Evolutionary conservation across 345 rosid genomes (phyloP).

Genomic region (Citrus glauca): DNA sequence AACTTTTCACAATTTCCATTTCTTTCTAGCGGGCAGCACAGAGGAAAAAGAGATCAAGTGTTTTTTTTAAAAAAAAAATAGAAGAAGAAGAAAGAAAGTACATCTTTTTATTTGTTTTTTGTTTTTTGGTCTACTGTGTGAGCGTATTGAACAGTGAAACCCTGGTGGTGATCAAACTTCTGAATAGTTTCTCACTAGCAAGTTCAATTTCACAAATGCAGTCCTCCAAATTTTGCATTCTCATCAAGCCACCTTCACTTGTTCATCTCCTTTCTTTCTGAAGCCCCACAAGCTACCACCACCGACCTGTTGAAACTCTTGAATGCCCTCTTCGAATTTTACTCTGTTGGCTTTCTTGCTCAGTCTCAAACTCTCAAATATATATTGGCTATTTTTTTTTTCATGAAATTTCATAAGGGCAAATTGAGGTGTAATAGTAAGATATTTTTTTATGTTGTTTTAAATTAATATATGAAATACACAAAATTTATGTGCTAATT

Average conservation of each 20-base stretch:
- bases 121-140: conserved; percentile 20
- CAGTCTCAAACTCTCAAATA: conserved; percentile 11
- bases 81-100: too few species aligned
- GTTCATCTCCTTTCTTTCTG: conserved; percentile 46
- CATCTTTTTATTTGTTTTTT: background rate
- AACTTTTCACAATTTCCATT: background rate
- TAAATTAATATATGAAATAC: too few species aligned
- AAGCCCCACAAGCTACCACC: conserved; percentile 36
- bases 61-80: background rate
- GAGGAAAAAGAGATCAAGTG: background rate
- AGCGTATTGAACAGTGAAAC: conserved; percentile 54
- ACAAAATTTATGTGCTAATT: too few species aligned
- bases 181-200: conserved; percentile 37
- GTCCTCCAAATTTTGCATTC: conserved; percentile 40
- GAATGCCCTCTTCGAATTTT: conserved; percentile 31
- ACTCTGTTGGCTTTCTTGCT: conserved; percentile 25
- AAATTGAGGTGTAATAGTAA: too few species aligned
- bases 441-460: too few species aligned
- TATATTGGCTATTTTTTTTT: too few species aligned
- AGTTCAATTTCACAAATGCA: conserved; percentile 33
- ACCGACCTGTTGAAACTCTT: conserved; percentile 36
- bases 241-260: conserved; percentile 33
- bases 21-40: background rate
- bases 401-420: too few species aligned
- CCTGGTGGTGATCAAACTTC: conserved; percentile 53